phyloP scores from a whole-genome alignment of 345 rosid species.

The Hevea brasiliensis region DNA sequence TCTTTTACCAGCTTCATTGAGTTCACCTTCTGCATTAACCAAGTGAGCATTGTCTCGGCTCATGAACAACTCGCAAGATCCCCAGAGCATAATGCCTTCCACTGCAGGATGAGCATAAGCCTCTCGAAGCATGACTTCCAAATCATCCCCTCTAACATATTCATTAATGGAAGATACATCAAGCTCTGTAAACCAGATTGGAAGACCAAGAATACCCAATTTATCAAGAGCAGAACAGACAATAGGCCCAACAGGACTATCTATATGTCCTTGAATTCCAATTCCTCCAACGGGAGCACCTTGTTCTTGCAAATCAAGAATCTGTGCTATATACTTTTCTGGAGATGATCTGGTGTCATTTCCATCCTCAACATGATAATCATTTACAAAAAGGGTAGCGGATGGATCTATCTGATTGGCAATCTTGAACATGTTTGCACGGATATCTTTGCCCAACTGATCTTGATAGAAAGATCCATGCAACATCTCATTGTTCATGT shows the following conservation, averaged over 20 bases:
- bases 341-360: conserved; percentile 73
- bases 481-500: conserved; percentile 95
- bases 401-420: conserved; percentile 72
- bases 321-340: conserved; percentile 68
- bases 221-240: conserved; percentile 73
- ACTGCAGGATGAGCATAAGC: conserved; percentile 89
- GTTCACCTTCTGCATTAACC: conserved; percentile 89
- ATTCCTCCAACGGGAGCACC: conserved; percentile 91
- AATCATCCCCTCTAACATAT: conserved; percentile 82
- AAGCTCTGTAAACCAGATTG: conserved; percentile 93
- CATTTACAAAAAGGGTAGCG: conserved; percentile 74
- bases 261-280: conserved; percentile 92
- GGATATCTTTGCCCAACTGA: conserved; percentile 53
- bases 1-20: conserved; percentile 79
- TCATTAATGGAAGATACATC: conserved; percentile 85
- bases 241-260: conserved; percentile 72
- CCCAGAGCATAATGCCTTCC: conserved; percentile 96
- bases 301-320: conserved; percentile 64
- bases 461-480: conserved; percentile 88
- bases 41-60: conserved; percentile 69
- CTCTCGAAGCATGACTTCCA: conserved; percentile 93
- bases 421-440: conserved; percentile 71
- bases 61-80: conserved; percentile 96
- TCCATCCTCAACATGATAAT: conserved; percentile 90
- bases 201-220: conserved; percentile 71